Evolutionary conservation across 106 monocot genomes (phyloP).

Genomic region (Acorus calamus): DNA sequence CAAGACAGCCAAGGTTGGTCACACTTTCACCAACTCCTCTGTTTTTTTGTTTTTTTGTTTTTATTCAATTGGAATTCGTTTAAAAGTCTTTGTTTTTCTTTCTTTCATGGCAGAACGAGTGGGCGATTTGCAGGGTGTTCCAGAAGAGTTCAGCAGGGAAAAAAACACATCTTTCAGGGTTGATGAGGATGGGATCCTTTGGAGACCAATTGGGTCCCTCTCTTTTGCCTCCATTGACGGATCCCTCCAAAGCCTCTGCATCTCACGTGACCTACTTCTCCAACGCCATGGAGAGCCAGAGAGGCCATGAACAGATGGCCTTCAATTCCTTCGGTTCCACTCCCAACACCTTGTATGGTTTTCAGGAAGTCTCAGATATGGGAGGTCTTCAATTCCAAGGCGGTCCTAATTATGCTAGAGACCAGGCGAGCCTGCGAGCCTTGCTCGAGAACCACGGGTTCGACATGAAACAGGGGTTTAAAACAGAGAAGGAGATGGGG

Average conservation of each 20-base stretch:
- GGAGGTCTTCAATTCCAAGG: neutral
- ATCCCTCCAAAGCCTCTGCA: neutral
- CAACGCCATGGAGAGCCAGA: conserved; percentile 19
- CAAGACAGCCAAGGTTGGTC: conserved; percentile 23
- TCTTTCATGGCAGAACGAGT: conserved; percentile 23
- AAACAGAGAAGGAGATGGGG: conserved; percentile 15
- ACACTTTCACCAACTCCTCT: neutral
- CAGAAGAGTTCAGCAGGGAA: conserved; percentile 17
- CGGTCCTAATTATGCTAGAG: neutral
- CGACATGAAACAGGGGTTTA: conserved; percentile 2
- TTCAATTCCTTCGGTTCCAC: conserved; percentile 4
- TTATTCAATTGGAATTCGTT: neutral
- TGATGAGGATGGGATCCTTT: neutral
- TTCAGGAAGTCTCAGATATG: too few species aligned
- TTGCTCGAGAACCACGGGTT: conserved; percentile 11
- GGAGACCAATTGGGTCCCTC: neutral
- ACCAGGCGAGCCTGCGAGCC: conserved; percentile 6
- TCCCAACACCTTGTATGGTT: neutral
- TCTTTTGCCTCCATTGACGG: conserved; percentile 24
- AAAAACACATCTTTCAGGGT: neutral
- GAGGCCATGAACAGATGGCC: conserved; percentile 17
- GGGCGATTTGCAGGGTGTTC: conserved; percentile 40
- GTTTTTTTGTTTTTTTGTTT: too few species aligned
- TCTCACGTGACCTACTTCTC: conserved; percentile 69
- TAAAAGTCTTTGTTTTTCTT: neutral